Evolutionary conservation across 768 basidiomycete genomes (phyloP).

Genomic region (Russula dissimulans): DNA sequence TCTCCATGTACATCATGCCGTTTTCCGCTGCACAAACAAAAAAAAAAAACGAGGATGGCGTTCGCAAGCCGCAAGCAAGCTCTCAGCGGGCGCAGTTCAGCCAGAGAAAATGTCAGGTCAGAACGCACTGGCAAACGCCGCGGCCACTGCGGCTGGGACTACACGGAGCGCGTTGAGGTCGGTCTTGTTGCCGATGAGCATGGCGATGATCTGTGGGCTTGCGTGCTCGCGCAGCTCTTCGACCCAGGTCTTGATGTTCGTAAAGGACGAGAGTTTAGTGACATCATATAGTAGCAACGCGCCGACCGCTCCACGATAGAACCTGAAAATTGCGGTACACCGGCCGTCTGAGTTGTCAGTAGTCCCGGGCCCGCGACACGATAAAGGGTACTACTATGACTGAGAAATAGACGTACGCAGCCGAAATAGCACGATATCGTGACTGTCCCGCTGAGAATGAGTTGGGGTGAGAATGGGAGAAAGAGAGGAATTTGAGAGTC

Average conservation of each 20-base stretch:
- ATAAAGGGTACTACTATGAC: neutral
- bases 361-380: neutral
- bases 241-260: conserved; percentile 89
- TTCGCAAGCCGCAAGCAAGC: neutral
- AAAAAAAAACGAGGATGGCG: neutral
- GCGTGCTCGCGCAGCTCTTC: conserved; percentile 96
- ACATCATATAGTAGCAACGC: conserved; percentile 91
- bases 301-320: conserved; percentile 93
- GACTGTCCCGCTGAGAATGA: conserved; percentile 74
- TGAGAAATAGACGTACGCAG: conserved; percentile 51
- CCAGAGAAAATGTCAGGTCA: too few species aligned
- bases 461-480: neutral
- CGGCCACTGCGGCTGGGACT: conserved; percentile 95
- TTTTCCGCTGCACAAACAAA: conserved; percentile 52
- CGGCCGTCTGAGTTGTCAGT: neutral
- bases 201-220: conserved; percentile 85
- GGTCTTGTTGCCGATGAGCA: conserved; percentile 97
- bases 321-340: conserved; percentile 37
- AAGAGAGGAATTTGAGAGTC: neutral
- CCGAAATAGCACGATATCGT: conserved; percentile 94
- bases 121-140: conserved; percentile 71
- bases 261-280: conserved; percentile 87
- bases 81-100: neutral
- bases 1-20: conserved; percentile 91
- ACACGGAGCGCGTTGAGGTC: conserved; percentile 96